Evolutionary conservation across 208 protist genomes (phyloP).

Genomic region (Acanthamoeba castellanii): DNA sequence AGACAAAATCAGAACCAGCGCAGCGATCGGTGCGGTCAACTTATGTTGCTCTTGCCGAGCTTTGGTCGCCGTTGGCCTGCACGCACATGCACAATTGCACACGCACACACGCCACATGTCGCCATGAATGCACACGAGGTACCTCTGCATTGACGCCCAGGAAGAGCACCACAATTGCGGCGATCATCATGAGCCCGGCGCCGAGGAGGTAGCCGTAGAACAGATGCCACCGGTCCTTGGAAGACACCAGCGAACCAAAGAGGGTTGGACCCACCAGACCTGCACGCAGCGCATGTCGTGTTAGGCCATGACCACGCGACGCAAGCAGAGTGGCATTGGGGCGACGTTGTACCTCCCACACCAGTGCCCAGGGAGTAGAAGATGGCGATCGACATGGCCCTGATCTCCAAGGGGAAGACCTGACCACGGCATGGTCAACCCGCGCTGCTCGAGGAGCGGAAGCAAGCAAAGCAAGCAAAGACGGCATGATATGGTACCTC

Average conservation of each 20-base stretch:
- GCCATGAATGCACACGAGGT: not conserved
- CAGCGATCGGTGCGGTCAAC: too few species aligned
- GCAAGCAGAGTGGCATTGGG: too few species aligned
- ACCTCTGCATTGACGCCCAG: conserved; percentile 66
- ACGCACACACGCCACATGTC: too few species aligned
- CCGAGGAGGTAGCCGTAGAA: conserved; percentile 68
- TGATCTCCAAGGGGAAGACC: conserved; percentile 69
- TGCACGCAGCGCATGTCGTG: not conserved
- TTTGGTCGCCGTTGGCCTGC: too few species aligned
- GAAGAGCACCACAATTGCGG: conserved; percentile 57
- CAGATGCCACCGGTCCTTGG: conserved; percentile 33
- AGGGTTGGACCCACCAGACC: conserved; percentile 34
- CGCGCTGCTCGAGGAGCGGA: not conserved
- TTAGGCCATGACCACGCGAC: not conserved
- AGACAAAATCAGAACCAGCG: not conserved
- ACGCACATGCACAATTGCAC: not conserved
- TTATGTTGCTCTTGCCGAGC: too few species aligned
- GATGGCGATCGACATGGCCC: conserved; percentile 70
- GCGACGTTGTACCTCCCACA: not conserved
- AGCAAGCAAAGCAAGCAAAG: not conserved
- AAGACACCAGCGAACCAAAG: conserved; percentile 56
- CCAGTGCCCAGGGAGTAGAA: conserved; percentile 73
- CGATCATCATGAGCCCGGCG: conserved; percentile 56
- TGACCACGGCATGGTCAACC: not conserved
- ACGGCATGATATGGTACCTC: not conserved